Conservation (phyloP, 1,284 basidiomycete genomes). For the Boletus smithii region DNA sequence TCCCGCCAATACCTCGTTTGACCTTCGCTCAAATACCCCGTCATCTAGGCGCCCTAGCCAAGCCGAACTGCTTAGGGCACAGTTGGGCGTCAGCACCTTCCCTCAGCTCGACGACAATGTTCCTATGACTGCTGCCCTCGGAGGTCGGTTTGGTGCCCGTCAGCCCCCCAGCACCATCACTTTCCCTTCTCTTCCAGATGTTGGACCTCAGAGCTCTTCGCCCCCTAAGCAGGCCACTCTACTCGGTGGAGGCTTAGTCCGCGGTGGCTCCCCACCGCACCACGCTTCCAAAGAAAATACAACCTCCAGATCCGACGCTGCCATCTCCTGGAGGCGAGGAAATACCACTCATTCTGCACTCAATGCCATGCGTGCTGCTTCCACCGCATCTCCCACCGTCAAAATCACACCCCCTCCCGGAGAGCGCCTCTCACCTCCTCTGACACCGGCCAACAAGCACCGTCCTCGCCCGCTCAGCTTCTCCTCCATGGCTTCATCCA, state of each 20-base stretch:
- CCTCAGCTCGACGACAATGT: conserved; percentile 48
- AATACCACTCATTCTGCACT: conserved; percentile 67
- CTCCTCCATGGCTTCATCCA: conserved; percentile 45
- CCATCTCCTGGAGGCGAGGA: conserved; percentile 72
- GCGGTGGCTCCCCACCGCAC: conserved; percentile 50
- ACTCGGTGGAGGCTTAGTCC: conserved; percentile 66
- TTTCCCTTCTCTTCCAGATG: conserved; percentile 39
- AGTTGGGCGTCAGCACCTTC: conserved; percentile 43
- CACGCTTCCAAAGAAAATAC: conserved; percentile 33
- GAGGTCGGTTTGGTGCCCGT: conserved; percentile 72
- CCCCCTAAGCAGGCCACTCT: conserved; percentile 64
- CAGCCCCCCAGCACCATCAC: conserved; percentile 40
- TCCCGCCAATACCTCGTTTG: conserved; percentile 60
- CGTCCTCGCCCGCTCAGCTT: conserved; percentile 73
- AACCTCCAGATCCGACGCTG: conserved; percentile 73
- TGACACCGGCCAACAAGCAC: conserved; percentile 41
- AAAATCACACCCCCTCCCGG: conserved; percentile 68
- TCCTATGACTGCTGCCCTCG: conserved; percentile 76
- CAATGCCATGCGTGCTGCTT: conserved; percentile 57
- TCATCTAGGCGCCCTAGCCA: conserved; percentile 64
- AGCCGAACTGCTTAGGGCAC: conserved; percentile 58
- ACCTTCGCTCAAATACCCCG: conserved; percentile 50
- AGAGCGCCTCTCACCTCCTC: conserved; percentile 52
- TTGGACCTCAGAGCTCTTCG: conserved; percentile 37
- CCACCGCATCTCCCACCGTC: conserved; percentile 51